phyloP scores from a whole-genome alignment of 1,284 basidiomycete species.

The Heterobasidion irregulare region DNA sequence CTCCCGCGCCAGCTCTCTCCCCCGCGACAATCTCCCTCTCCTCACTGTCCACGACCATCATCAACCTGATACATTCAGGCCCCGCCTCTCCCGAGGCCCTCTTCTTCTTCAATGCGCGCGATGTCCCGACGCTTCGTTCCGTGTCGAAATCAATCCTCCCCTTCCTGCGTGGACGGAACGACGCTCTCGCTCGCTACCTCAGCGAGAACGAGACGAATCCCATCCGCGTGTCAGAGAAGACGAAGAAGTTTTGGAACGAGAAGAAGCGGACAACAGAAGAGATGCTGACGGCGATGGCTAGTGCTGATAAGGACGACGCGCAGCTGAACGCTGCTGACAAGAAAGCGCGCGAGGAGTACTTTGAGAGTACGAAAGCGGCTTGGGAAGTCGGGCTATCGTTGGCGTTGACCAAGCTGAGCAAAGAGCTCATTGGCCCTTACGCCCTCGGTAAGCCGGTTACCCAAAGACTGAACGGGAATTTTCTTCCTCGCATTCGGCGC shows the following conservation, averaged over 20 bases:
- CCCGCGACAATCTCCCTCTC: conserved; percentile 76
- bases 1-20: conserved; percentile 70
- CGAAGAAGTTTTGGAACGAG: conserved; percentile 46
- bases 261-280: conserved; percentile 39
- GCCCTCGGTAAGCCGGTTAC: conserved; percentile 41
- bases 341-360: conserved; percentile 25
- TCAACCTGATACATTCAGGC: conserved; percentile 56
- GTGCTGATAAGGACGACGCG: conserved; percentile 32
- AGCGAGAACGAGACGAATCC: conserved; percentile 36
- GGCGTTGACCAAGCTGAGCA: conserved; percentile 38
- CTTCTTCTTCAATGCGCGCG: conserved; percentile 41
- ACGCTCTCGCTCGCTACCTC: conserved; percentile 48
- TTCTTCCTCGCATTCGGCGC: background rate
- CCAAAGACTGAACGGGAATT: background rate
- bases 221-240: conserved; percentile 52
- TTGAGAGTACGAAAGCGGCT: conserved; percentile 21
- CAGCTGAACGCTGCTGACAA: conserved; percentile 25
- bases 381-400: conserved; percentile 40
- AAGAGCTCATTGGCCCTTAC: conserved; percentile 64
- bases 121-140: conserved; percentile 32
- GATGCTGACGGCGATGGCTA: conserved; percentile 35
- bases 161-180: conserved; percentile 39
- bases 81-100: conserved; percentile 44
- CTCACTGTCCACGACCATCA: conserved; percentile 48
- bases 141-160: conserved; percentile 33